Evolutionary conservation across 108 stramenopile species (phyloP).

Genomic region (Aureococcus anophagefferens): DNA sequence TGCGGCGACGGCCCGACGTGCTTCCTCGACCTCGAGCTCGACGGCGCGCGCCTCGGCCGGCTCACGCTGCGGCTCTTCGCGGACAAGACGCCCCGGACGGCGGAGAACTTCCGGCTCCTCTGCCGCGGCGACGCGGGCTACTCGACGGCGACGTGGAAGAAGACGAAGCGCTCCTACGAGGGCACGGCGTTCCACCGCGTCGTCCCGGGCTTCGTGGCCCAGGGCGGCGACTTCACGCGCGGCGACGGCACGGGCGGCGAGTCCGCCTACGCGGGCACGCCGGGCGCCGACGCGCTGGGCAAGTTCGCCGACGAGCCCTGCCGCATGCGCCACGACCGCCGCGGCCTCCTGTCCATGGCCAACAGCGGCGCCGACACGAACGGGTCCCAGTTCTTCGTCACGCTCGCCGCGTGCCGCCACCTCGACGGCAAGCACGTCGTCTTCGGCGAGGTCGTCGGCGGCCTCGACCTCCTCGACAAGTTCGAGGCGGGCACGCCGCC

Average conservation of each 20-base stretch:
- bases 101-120: conserved; percentile 74
- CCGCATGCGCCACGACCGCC: conserved; percentile 48
- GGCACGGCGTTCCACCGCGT: conserved; percentile 58
- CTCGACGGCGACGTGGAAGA: neutral
- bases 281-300: conserved; percentile 19
- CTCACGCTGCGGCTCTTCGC: conserved; percentile 65
- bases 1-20: conserved; percentile 20
- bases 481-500: conserved; percentile 38
- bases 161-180: conserved; percentile 28
- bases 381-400: conserved; percentile 78
- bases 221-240: conserved; percentile 68
- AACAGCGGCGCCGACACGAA: conserved; percentile 77
- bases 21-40: conserved; percentile 63
- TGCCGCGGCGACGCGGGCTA: conserved; percentile 66
- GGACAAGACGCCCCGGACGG: conserved; percentile 66
- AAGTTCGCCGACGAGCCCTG: conserved; percentile 74
- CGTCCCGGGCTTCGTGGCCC: conserved; percentile 55
- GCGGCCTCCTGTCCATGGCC: conserved; percentile 71
- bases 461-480: conserved; percentile 49
- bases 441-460: conserved; percentile 70
- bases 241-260: conserved; percentile 71
- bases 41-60: conserved; percentile 46
- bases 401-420: conserved; percentile 59
- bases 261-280: conserved; percentile 46
- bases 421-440: conserved; percentile 85